Percentiles rank a stretch among this genome's conserved stretches.
These are phyloP conservation scores for Rhizomucor pusillus DNA, from an alignment of 371 early-diverging fungal species.

Conservation along the genomic window DNA sequence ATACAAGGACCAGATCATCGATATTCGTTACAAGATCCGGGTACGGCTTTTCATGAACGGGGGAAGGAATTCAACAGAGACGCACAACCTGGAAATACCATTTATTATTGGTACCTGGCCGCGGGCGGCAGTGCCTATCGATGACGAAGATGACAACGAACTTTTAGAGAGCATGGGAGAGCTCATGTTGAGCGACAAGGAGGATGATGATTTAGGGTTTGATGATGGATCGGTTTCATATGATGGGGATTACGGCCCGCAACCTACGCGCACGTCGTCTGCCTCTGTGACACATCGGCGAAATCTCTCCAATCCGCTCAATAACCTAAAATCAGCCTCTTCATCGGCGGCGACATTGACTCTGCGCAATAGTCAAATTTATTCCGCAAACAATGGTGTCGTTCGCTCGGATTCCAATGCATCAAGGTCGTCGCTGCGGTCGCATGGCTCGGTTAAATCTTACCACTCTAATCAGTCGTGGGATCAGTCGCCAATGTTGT, in stretches of 20 bases:
- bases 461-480: constrained; percentile 27
- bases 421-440: constrained; percentile 27
- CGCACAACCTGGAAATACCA: constrained; percentile 30
- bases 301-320: constrained; percentile 5
- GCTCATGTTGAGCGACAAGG: constrained; percentile 17
- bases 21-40: constrained; percentile 38
- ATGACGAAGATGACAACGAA: constrained; percentile 43
- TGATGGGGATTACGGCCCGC: too few relatives aligned
- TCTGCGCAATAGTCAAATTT: constrained; percentile 3
- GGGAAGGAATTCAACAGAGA: constrained; percentile 8
- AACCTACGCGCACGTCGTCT: too few relatives aligned
- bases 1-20: constrained; percentile 32
- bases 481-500: constrained; percentile 17
- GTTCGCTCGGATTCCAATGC: constrained; percentile 34
- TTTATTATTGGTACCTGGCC: constrained; percentile 49
- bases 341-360: constrained; percentile 3
- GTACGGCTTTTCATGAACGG: constrained; percentile 15
- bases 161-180: constrained; percentile 7
- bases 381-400: constrained; percentile 6
- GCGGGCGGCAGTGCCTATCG: constrained; percentile 43
- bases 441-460: constrained; percentile 28
- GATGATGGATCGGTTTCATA: too few relatives aligned
- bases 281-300: constrained; percentile 3
- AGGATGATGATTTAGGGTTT: constrained; percentile 9
- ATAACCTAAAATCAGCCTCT: constrained; percentile 9